Base-by-base conservation (phyloP, 2,329 filamentous ascomycete species). In the Cadophora luteo-olivacea region DNA sequence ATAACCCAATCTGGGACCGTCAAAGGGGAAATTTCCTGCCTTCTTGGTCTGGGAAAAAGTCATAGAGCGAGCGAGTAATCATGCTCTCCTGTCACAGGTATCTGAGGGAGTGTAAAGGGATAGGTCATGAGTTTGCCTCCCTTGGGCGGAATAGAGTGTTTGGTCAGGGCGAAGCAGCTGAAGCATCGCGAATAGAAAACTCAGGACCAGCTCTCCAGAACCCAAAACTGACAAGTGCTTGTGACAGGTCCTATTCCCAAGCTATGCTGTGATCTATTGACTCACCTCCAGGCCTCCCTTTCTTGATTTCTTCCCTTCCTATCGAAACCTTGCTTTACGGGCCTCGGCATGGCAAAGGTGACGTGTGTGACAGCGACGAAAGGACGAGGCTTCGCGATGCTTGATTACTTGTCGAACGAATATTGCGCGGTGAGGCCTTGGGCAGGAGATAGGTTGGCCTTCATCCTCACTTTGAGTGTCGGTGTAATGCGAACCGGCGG, bases 131-230 rank as follows among this genome's bases (percentile, higher is more conserved):
- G 57, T 60, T 25, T 41, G 33, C 36, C 57, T 41, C 36, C 12
- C 2, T 24, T 41, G 57, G 57, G 33, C 55, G 55, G n/a, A 14
- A 24, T 36, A 29, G 36, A 60, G 22, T 60, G 57, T 60, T 60
- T 60, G 36, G 9, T 19, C 57, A 25, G 11, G 60, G 41, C 41
- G 24, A 51, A 22, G 24, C 60, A 62, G 7, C 45, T 62, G 60
- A 62, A 62, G 60, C 24, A 62, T 62, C 25, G 22, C 60, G 41
- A 62, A 62, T 62, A 49, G 60, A 32, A 62, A 11, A 41, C 33
- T 38, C 55, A 60, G 55, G 22, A 41, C 55, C 33, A 25, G 32
- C 25, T 25, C n/a, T n/a, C 6, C 11, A 6, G 11, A 51, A 48
- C 41, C 33, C 25, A 62, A 48, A 62, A 49, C 24, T 51, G 45